A percentile compares a stretch with the other conserved stretches of the same genome.
These are phyloP conservation scores for Blastobotrys petasosporus DNA, from an alignment of 1,139 yeast species.

Conservation along the genomic window DNA sequence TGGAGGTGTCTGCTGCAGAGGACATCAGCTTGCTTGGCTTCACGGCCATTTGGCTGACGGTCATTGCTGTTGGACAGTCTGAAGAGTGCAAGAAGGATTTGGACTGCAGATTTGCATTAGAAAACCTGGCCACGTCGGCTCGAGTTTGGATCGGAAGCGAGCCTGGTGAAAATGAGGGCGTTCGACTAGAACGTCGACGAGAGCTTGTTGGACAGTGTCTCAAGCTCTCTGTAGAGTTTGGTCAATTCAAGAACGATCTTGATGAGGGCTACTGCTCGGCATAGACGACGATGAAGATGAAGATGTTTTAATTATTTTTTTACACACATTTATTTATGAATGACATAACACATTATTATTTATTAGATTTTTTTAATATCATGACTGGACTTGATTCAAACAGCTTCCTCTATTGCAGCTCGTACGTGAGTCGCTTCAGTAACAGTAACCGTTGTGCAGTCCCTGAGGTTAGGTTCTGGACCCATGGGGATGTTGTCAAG, in stretches of 20 bases:
- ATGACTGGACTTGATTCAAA: too few relatives aligned
- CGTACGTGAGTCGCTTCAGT: not conserved
- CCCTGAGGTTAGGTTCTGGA: slow-evolving; percentile 78
- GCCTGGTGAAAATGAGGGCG: slow-evolving; percentile 30
- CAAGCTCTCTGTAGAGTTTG: slow-evolving; percentile 26
- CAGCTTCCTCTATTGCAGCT: not conserved
- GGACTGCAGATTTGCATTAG: slow-evolving; percentile 16
- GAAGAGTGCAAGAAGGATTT: slow-evolving; percentile 13
- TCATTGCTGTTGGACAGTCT: slow-evolving; percentile 15
- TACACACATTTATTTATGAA: not conserved
- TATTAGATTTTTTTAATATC: not conserved
- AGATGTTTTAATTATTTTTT: slow-evolving; percentile 3
- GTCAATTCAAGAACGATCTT: slow-evolving; percentile 24
- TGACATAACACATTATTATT: not conserved
- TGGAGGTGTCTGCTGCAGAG: slow-evolving; percentile 19
- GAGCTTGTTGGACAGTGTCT: slow-evolving; percentile 33
- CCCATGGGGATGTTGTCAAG: slow-evolving; percentile 62
- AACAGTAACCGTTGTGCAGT: slow-evolving; percentile 1
- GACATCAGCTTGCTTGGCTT: slow-evolving; percentile 34
- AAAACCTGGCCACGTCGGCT: slow-evolving; percentile 27
- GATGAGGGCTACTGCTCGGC: slow-evolving; percentile 28
- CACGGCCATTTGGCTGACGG: slow-evolving; percentile 27
- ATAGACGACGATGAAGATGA: too few relatives aligned
- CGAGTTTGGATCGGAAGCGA: slow-evolving; percentile 37
- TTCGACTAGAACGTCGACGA: slow-evolving; percentile 28